Conservation (phyloP, 164 flowering plant genomes). For the Vitis rupestris region DNA sequence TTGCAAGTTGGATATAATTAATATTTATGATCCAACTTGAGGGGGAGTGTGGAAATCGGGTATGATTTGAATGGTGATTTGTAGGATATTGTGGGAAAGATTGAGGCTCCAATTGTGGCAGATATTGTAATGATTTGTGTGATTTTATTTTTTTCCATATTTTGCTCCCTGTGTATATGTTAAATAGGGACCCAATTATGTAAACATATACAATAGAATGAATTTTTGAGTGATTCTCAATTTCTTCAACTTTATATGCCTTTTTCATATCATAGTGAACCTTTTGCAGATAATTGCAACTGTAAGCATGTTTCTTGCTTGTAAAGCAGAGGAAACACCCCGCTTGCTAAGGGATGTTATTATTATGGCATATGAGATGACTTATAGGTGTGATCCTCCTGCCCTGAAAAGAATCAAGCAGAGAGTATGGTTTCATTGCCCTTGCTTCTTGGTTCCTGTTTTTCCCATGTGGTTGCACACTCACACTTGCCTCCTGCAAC, state of each 20-base stretch:
- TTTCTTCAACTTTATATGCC: not conserved
- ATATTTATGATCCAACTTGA: no score
- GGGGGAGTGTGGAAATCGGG: no score
- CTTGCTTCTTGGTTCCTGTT: not conserved
- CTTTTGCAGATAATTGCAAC: constrained; percentile 59
- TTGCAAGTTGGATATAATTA: no score
- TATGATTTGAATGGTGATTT: no score
- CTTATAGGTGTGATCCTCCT: constrained; percentile 44
- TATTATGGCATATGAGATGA: constrained; percentile 53
- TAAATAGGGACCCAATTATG: no score
- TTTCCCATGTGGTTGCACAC: not conserved
- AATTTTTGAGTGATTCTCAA: no score
- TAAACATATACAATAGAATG: no score
- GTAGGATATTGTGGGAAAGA: no score
- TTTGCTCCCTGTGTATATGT: no score
- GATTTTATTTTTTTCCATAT: no score
- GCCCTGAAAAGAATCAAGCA: constrained; percentile 51
- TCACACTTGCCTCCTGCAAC: not conserved
- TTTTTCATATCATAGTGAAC: not conserved
- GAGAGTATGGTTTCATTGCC: constrained; percentile 29
- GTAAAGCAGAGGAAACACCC: constrained; percentile 65
- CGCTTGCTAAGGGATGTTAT: constrained; percentile 46
- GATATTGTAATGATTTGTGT: no score
- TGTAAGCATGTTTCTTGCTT: constrained; percentile 63
- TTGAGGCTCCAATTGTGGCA: no score